Base-by-base conservation (phyloP, 1,284 basidiomycete species). In the Cutaneotrichosporon sp. region DNA sequence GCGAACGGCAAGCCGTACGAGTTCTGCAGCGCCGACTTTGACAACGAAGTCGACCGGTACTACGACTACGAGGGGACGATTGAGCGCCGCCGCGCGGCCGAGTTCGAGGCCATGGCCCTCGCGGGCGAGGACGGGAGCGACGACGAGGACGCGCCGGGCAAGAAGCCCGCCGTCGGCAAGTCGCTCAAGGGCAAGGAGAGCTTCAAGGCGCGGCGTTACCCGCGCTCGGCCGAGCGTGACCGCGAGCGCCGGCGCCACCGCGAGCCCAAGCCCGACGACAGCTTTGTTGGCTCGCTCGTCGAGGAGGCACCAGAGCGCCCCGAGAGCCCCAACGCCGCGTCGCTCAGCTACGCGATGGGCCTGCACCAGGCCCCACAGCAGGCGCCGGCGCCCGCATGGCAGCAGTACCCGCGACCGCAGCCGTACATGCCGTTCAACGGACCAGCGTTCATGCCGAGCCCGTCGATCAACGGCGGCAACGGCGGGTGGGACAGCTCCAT, bases 1-100 rank as follows among this genome's bases (percentile, higher is more conserved):
- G 63, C 69, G 22, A 66, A 65, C 50, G 78, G 78, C 34, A 80
- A 79, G 62, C 70, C 77, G 2, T 80, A 74, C 68, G 78, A 80
- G 64, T 80, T 80, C 52, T 74, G 71, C 5, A 74, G 71, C 13
- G 67, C 68, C 24, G 75, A 77, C 27, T 68, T 80, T 54, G 78
- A 80, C 59, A 45, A 47, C 18, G 73, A 79, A 64, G 67, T 80
- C 43, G 76, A 79, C 50, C 65, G 75, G 31, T 80, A 79, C 66
- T 69, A 74, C 59, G 75, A 80, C 68, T 80, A 80, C 59, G 74
- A 79, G 58, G 79, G 79, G 16, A 69, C 73, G 56, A 78, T 80
- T 38, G 79, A 80, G 64, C 70, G 79, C 4, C 67, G 78, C n/a
- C 74, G 77, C 27, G 76, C 69, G 2, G 70, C 72, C 20, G 79